Evolutionary conservation across 2,329 filamentous ascomycete genomes (phyloP), one percentile per base, ranked within the genome.

Genomic region (Phyllosticta paracitricarpa): DNA sequence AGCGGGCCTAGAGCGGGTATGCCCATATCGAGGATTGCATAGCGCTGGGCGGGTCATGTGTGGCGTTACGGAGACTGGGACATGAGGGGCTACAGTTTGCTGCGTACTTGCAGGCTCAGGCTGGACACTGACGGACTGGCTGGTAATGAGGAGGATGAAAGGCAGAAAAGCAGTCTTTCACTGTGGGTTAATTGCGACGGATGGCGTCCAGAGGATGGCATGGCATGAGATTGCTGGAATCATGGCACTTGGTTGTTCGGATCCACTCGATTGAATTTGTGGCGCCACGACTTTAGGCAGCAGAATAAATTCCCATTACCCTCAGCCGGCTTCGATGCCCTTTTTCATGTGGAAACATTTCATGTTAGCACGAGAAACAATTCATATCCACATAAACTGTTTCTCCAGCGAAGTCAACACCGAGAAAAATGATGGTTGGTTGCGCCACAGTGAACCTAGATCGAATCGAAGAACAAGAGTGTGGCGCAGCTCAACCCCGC

Each of bases 1-100:
- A 61, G 59, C 59, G 59, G 59, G 59, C 59, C 59, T 57, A 61
- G 59, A 51, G 54, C 59, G 28, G 52, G 28, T 19, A 19, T 26
- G 54, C 12, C 40, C 54, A 53, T 57, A 51, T 54, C 25, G 22
- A 53, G 58, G 48, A 51, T 61, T 57, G 54, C 24, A 57, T 19
- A 61, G 59, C 59, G 54, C 53, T 61, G 48, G 57, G 59, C 59
- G 59, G 59, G 26, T 40, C 55, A 57, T 61, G 59, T 54, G 40
- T 57, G 55, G 59, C 54, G 59, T 57, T 55, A 57, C 26, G 55
- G 25, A 54, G 52, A 54, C n/a, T 48, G 58, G 58, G 54, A 56
- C 51, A 53, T 30, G 40, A 25, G 58, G 53, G 53, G 14, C 55
- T 22, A 30, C 33, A n/a, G 40, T 48, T 48, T 48, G 40, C 40